phyloP scores from a whole-genome alignment of 805 yeast genomes.

The Starmerella roubikii region DNA sequence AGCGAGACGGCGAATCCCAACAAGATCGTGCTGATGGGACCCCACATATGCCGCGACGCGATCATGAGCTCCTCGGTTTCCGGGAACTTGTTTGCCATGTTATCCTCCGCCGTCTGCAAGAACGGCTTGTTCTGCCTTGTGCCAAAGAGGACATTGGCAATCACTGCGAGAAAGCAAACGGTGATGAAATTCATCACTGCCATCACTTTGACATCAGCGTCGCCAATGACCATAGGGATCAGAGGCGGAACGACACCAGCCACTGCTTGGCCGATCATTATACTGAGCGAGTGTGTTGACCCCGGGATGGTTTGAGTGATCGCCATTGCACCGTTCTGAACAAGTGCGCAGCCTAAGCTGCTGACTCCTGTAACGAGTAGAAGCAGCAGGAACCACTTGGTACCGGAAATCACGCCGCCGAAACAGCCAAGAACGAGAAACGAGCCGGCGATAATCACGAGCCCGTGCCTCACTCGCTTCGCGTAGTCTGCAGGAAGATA shows the following conservation, averaged over 20 bases:
- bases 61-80: constrained; percentile 1
- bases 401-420: constrained; percentile 2
- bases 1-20: constrained; percentile 61
- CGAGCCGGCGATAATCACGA: constrained; percentile 39
- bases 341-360: constrained; percentile 62
- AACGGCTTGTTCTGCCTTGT: constrained; percentile 6
- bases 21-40: constrained; percentile 56
- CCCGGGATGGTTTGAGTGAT: constrained; percentile 44
- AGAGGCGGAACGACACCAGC: constrained; percentile 87
- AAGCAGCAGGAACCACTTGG: constrained; percentile 26
- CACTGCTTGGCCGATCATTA: constrained; percentile 88
- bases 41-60: constrained; percentile 29
- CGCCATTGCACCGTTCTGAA: constrained; percentile 87
- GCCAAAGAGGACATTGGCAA: constrained; percentile 7
- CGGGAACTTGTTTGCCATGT: not conserved
- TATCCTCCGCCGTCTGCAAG: constrained; percentile 12
- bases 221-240: constrained; percentile 40
- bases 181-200: constrained; percentile 28
- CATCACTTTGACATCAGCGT: constrained; percentile 42
- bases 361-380: constrained; percentile 56
- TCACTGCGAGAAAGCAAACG: constrained; percentile 12
- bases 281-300: constrained; percentile 32
- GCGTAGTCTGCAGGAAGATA: constrained; percentile 51
- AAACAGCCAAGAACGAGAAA: constrained; percentile 44
- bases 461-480: constrained; percentile 47